These are phyloP conservation scores for Termitomyces sp. DNA, from an alignment of 768 basidiomycete species.

Conservation along the genomic window DNA sequence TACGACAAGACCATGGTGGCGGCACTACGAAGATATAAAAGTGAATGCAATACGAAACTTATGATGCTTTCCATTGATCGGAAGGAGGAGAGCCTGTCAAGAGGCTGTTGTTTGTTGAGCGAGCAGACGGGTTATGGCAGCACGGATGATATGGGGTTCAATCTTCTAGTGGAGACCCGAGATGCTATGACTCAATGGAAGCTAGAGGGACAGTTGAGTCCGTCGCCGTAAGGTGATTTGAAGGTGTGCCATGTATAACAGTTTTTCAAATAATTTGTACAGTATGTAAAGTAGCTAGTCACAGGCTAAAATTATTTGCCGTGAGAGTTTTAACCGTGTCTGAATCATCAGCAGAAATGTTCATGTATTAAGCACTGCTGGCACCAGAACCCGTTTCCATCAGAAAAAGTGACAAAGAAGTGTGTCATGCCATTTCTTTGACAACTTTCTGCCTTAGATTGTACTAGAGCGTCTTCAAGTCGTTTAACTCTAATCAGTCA, in stretches of 20 bases:
- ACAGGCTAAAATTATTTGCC: too few species aligned
- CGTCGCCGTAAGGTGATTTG: neutral
- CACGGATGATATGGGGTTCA: constrained; percentile 35
- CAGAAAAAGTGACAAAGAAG: too few species aligned
- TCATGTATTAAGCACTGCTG: too few species aligned
- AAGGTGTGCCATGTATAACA: neutral
- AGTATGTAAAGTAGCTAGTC: neutral
- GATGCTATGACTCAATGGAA: constrained; percentile 37
- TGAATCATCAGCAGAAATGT: too few species aligned
- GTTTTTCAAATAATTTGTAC: neutral
- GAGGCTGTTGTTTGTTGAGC: constrained; percentile 37
- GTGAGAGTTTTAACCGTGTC: neutral
- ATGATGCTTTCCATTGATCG: constrained; percentile 28
- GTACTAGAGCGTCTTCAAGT: too few species aligned
- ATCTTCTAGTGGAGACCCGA: constrained; percentile 32
- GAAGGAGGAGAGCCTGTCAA: constrained; percentile 33
- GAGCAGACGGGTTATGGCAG: constrained; percentile 44
- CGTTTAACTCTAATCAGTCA: too few species aligned
- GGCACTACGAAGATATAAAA: constrained; percentile 34
- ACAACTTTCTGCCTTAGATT: too few species aligned
- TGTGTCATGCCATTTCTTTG: too few species aligned
- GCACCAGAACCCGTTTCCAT: too few species aligned
- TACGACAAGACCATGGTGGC: constrained; percentile 33
- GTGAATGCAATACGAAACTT: constrained; percentile 30
- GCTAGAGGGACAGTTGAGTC: constrained; percentile 24